Percentiles rank a stretch among this genome's conserved stretches.
Conservation (phyloP, 768 basidiomycete species). For the Lepiota venenata region DNA sequence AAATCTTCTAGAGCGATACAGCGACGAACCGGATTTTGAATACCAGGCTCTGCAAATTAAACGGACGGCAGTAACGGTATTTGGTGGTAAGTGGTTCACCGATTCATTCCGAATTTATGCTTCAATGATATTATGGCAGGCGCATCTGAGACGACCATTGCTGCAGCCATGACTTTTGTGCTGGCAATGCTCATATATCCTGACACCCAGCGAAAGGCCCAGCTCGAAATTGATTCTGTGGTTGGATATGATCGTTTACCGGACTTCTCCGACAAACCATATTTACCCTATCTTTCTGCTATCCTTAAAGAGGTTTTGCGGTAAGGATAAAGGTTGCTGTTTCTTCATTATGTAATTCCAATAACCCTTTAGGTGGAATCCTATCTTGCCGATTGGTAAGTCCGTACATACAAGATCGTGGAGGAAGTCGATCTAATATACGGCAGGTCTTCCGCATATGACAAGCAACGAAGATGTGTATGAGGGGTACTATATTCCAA, state of each 20-base stretch:
- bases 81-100: slow-evolving; percentile 1
- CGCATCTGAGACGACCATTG: not conserved
- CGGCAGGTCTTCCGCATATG: slow-evolving; percentile 20
- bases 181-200: slow-evolving; percentile 2
- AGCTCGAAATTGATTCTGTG: slow-evolving; percentile 5
- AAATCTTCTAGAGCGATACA: not conserved
- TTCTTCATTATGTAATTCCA: not conserved
- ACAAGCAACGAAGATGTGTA: slow-evolving; percentile 33
- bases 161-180: not conserved
- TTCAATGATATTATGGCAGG: not conserved
- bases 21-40: not conserved
- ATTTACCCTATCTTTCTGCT: slow-evolving; percentile 3
- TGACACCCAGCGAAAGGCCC: not conserved
- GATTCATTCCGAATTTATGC: no score
- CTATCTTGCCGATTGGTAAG: not conserved
- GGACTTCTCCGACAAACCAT: not conserved
- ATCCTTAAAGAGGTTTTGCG: slow-evolving; percentile 7
- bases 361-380: not conserved
- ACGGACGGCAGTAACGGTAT: not conserved
- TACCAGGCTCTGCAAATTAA: not conserved
- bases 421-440: not conserved
- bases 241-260: slow-evolving; percentile 5
- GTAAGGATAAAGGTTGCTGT: slow-evolving; percentile 1
- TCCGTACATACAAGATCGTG: no score
- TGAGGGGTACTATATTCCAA: slow-evolving; percentile 36